Evolutionary conservation across 2,329 filamentous ascomycete genomes (phyloP), one percentile per base, ranked within the genome.

Genomic region (Aschersonia sp.): DNA sequence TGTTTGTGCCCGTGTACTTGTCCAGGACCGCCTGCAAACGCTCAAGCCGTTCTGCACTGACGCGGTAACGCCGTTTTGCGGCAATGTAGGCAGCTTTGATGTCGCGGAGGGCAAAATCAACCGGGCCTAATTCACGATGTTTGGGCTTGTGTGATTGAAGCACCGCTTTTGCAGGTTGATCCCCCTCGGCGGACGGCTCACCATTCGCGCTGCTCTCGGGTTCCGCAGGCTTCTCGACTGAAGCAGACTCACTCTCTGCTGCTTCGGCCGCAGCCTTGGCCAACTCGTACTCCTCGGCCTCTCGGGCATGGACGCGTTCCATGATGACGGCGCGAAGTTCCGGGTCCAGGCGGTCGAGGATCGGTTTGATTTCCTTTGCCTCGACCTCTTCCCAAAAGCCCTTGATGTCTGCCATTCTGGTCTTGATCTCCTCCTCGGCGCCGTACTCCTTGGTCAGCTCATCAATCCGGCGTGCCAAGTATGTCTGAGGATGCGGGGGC

Each of bases 401-500:
- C 48, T 78, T 73, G 9, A 94, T 83, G 55, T 95, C 90, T 42
- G 77, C 79, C 64, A 95, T 83, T 47, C 84, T 72, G 49, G 72
- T 68, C 39, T 76, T 69, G 54, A 86, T 83, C 8, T 76, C 78
- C 35, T 88, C 83, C 42, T 85, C 68, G 44, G 85, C 79, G 1
- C 79, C 80, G 46, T 83, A 77, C 61, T 87, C 79, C 60, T 85
- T 81, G 0, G 87, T 86, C 47, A 80, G 70, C 57, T 90, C 79
- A n/a, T 79, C 75, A n/a, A 94, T 69, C 60, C 87, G 86, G 66
- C 83, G 85, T 7, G 86, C 89, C 37, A 98, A 65, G 61, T 78
- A 95, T 51, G 86, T 94, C 52, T 83, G 82, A 0, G 89, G 89
- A 61, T 97, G 89, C 0, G 92, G 92, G 22, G 92, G 92, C 33